phyloP scores from a whole-genome alignment of 768 basidiomycete species.

The Candolleomyces aberdarensis region DNA sequence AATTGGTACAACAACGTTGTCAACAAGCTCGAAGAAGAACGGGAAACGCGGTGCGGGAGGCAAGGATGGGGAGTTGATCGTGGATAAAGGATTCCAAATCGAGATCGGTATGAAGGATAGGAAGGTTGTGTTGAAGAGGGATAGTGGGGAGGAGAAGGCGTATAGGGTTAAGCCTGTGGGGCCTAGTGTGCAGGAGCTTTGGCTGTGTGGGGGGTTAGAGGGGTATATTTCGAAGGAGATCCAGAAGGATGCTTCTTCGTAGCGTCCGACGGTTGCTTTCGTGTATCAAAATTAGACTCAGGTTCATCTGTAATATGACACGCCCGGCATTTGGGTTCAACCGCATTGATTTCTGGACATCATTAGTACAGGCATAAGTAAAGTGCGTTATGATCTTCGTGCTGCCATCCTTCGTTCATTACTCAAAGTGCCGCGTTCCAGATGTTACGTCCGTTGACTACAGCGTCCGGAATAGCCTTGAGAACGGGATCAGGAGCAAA shows the following conservation, averaged over 20 bases:
- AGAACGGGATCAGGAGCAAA: constrained; percentile 38
- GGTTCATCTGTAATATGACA: too few species aligned
- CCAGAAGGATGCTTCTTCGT: constrained; percentile 22
- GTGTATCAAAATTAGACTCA: too few species aligned
- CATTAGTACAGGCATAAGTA: not conserved
- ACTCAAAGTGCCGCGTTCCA: constrained; percentile 56
- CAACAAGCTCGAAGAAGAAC: constrained; percentile 68
- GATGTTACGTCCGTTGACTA: constrained; percentile 43
- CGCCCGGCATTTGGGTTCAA: too few species aligned
- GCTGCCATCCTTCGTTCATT: not conserved
- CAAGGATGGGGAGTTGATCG: constrained; percentile 77
- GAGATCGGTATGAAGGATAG: constrained; percentile 71
- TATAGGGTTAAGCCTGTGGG: constrained; percentile 80
- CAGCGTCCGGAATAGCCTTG: constrained; percentile 18
- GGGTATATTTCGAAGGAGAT: constrained; percentile 85
- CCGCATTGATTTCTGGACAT: too few species aligned
- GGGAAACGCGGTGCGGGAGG: constrained; percentile 79
- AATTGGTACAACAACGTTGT: constrained; percentile 83
- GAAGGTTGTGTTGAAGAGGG: constrained; percentile 51
- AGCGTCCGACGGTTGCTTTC: too few species aligned
- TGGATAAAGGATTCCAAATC: constrained; percentile 66
- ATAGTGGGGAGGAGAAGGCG: constrained; percentile 40
- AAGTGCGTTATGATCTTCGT: not conserved
- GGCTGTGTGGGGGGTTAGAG: constrained; percentile 93
- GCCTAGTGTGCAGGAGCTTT: constrained; percentile 93